Evolutionary conservation across 106 monocot species (phyloP), one percentile per base, ranked within the genome.

Genomic region (Dendrobium nobile): DNA sequence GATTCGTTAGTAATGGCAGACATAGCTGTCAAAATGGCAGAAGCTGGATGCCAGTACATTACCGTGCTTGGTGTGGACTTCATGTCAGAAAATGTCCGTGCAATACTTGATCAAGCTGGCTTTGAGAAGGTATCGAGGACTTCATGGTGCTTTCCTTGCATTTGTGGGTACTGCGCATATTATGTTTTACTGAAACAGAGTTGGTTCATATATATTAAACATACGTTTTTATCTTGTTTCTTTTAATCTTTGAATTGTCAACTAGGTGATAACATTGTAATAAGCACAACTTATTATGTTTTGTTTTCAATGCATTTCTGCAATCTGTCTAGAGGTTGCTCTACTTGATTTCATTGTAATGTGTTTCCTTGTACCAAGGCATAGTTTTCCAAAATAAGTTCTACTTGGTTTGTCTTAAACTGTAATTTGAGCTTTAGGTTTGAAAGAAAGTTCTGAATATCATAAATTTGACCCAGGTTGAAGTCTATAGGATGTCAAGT

Each of bases 1-100:
- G 99, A 99, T 90, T 99, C 99, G 1, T 90, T 99, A 51, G 90
- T 99, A 9, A 99, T 99, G 99, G 99, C 99, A 73, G 99, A 99
- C 84, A 77, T 56, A 55, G 95, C 99, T 54, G 93, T 99, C 79
- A 95, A 87, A 75, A 99, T 99, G 95, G 99, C 93, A 75, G 88
- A 99, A 91, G 93, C 91, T 82, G 95, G 99, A 58, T 99, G 99
- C 61, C 68, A 95, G 48, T 90, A 90, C 85, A 95, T 95, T 17
- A 77, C 88, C 43, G 99, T 99, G 48, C 88, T 99, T 73, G 99
- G 99, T 70, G 99, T 99, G 28, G 99, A 99, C 77, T 99, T 95
- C 75, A 99, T 99, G 99, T 99, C 95, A 51, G 95, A 99, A 88
- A 99, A 93, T 90, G 99, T 95, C 16, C 89, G 99, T 41, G 88